These are phyloP conservation scores for Thielaviopsis musarum DNA, from an alignment of 2,329 filamentous ascomycete species.

Conservation along the genomic window DNA sequence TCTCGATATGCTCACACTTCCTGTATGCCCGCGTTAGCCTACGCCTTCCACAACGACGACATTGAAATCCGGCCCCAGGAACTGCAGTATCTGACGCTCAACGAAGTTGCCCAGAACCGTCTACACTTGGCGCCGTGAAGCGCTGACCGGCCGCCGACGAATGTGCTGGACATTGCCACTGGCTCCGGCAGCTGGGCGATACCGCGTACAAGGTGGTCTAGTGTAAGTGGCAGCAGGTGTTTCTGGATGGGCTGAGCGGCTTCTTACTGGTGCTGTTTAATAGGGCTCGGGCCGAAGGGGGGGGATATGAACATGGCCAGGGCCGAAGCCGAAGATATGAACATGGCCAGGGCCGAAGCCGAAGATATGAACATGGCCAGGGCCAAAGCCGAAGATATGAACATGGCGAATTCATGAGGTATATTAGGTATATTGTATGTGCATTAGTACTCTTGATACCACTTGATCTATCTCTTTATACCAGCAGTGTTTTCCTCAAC, in stretches of 20 bases:
- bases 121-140: constrained; percentile 29
- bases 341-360: too few relatives aligned
- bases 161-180: constrained; percentile 28
- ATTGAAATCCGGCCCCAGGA: constrained; percentile 26
- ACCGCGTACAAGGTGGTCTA: constrained; percentile 27
- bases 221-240: constrained; percentile 28
- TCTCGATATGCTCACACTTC: too few relatives aligned
- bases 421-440: not conserved
- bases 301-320: too few relatives aligned
- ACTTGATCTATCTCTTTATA: too few relatives aligned
- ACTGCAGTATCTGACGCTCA: constrained; percentile 23
- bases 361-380: not conserved
- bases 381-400: not conserved
- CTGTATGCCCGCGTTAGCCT: constrained; percentile 22
- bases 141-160: constrained; percentile 19
- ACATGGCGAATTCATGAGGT: not conserved
- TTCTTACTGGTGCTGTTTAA: constrained; percentile 26
- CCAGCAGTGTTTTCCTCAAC: not conserved
- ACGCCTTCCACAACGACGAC: constrained; percentile 29
- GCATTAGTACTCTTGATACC: too few relatives aligned
- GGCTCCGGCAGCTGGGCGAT: constrained; percentile 38
- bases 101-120: constrained; percentile 22
- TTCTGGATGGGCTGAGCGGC: constrained; percentile 27
- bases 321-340: not conserved
- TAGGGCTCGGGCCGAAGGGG: constrained; percentile 24